Conservation (phyloP, 2,329 filamentous ascomycete genomes). For the Tolypocladium cylindrosporum region DNA sequence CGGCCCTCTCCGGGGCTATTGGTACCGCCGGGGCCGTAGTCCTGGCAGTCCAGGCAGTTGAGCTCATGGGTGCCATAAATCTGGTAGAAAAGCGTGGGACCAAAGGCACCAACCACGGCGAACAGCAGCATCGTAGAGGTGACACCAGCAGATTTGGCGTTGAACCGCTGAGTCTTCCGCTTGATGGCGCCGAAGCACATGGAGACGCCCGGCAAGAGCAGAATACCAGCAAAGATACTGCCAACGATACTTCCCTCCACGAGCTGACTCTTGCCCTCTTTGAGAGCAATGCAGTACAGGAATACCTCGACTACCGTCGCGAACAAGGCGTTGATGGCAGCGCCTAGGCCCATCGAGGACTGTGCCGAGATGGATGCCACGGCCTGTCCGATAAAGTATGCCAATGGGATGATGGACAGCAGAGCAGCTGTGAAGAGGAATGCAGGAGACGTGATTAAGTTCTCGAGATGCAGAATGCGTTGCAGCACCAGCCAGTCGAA, state of each 20-base stretch:
- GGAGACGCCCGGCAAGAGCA: slow-evolving; percentile 87
- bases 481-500: slow-evolving; percentile 81
- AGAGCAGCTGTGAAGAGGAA: slow-evolving; percentile 79
- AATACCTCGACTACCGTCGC: slow-evolving; percentile 96
- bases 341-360: slow-evolving; percentile 95
- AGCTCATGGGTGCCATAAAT: slow-evolving; percentile 97
- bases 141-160: slow-evolving; percentile 89
- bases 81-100: slow-evolving; percentile 94
- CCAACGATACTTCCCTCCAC: slow-evolving; percentile 96
- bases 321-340: slow-evolving; percentile 96
- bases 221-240: slow-evolving; percentile 92
- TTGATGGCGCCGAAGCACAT: slow-evolving; percentile 99
- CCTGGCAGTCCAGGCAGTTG: slow-evolving; percentile 62
- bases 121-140: slow-evolving; percentile 98
- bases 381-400: slow-evolving; percentile 97
- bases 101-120: slow-evolving; percentile 88
- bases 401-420: slow-evolving; percentile 87
- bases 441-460: slow-evolving; percentile 68
- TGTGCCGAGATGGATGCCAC: slow-evolving; percentile 98
- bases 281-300: slow-evolving; percentile 88
- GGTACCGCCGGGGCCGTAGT: slow-evolving; percentile 25
- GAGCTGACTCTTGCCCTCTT: slow-evolving; percentile 81
- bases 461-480: slow-evolving; percentile 56
- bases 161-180: slow-evolving; percentile 96
- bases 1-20: slow-evolving; percentile 30